phyloP scores from a whole-genome alignment of 2,329 filamentous ascomycete species.

The Atkinsonella texensis region DNA sequence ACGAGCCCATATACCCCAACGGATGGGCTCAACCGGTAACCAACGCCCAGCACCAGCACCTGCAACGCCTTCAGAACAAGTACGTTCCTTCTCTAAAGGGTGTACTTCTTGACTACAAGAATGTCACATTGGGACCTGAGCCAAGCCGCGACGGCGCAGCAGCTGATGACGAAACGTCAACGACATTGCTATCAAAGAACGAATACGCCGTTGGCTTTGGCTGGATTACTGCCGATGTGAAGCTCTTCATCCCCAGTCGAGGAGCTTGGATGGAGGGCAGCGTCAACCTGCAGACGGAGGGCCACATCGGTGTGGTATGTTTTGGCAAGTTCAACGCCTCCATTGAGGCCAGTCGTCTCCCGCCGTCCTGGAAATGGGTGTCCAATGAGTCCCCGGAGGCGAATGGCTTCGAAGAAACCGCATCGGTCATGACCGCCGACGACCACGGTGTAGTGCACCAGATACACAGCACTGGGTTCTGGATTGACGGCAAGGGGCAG shows the following conservation, averaged over 20 bases:
- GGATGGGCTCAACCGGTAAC: constrained; percentile 60
- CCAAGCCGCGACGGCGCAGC: constrained; percentile 39
- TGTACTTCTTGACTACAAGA: constrained; percentile 63
- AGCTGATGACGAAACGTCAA: constrained; percentile 33
- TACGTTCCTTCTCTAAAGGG: constrained; percentile 63
- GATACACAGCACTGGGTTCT: constrained; percentile 55
- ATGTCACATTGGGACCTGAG: constrained; percentile 51
- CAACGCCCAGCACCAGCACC: constrained; percentile 59
- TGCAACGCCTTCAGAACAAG: constrained; percentile 62
- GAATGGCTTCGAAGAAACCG: constrained; percentile 28
- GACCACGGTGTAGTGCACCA: constrained; percentile 41
- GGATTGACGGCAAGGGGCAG: constrained; percentile 58
- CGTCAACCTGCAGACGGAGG: constrained; percentile 78
- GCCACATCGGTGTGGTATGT: constrained; percentile 78
- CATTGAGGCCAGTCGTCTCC: constrained; percentile 66
- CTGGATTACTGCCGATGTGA: constrained; percentile 79
- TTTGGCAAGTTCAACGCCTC: constrained; percentile 88
- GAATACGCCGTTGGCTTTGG: constrained; percentile 81
- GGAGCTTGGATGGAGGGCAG: constrained; percentile 68
- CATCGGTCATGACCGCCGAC: constrained; percentile 27
- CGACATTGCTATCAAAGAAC: constrained; percentile 44
- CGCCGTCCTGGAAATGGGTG: constrained; percentile 69
- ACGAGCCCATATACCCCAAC: constrained; percentile 60
- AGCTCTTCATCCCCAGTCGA: constrained; percentile 66
- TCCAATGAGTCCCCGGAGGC: constrained; percentile 35